These are phyloP conservation scores for Domatiomyces catenatus DNA, from an alignment of 2,329 filamentous ascomycete species.

Conservation along the genomic window DNA sequence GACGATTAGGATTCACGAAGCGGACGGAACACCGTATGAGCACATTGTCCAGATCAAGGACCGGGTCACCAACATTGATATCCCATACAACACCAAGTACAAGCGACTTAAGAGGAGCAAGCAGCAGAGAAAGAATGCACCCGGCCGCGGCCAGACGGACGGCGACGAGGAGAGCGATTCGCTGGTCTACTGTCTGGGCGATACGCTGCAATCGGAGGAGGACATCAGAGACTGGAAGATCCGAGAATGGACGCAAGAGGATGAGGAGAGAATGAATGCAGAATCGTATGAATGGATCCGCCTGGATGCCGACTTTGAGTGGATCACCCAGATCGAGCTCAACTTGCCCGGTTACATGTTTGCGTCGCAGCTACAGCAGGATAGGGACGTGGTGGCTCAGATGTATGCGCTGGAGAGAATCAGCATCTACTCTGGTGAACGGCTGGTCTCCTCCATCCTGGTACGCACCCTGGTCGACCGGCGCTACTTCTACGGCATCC, in stretches of 20 bases:
- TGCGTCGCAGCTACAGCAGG: constrained; percentile 89
- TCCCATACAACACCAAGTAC: constrained; percentile 98
- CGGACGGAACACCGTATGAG: constrained; percentile 93
- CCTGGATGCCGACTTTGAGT: constrained; percentile 95
- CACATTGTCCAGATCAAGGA: constrained; percentile 95
- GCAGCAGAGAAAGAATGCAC: constrained; percentile 62
- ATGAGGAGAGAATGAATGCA: constrained; percentile 79
- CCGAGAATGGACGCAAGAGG: constrained; percentile 75
- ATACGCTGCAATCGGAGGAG: constrained; percentile 68
- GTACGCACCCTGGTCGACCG: constrained; percentile 78
- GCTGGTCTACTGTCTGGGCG: constrained; percentile 78
- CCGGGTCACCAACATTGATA: constrained; percentile 69
- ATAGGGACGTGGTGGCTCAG: constrained; percentile 87
- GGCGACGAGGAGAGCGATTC: constrained; percentile 60
- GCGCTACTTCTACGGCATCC: constrained; percentile 86
- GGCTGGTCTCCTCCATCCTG: constrained; percentile 75
- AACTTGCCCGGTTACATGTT: constrained; percentile 95
- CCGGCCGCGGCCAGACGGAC: constrained; percentile 41
- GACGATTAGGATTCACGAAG: constrained; percentile 95
- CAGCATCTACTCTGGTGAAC: constrained; percentile 50
- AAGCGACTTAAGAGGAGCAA: constrained; percentile 86
- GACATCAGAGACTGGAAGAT: constrained; percentile 74
- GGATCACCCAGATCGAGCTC: constrained; percentile 68
- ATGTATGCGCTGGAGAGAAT: constrained; percentile 62
- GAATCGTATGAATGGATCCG: constrained; percentile 98